Base-by-base conservation (phyloP, 176 grass and related monocot genomes). In the Pharus latifolius region DNA sequence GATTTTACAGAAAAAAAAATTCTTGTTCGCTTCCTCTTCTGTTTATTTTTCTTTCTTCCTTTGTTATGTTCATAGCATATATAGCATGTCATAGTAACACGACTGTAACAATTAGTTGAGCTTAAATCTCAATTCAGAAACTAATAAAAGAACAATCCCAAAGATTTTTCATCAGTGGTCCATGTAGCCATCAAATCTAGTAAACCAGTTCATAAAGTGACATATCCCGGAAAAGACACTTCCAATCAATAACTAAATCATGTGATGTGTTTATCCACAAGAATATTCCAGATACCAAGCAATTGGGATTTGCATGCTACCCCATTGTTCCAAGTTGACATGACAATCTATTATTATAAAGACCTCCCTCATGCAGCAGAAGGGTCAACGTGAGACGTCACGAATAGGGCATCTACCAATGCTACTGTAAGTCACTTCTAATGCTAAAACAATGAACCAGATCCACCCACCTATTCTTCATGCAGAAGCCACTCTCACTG, bases 211-310 rank as follows among this genome's bases (percentile, higher is more conserved):
- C 37, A 11, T 54, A 25, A 35, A 74, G 38, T 24, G 33, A 69
- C 67, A 68, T 12, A 79, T 61, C 28, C 31, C 44, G 34, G 20
- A 64, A 73, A 64, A 74, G 53, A 47, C 16, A 85, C 9, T 52
- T 60, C 14, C 22, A 61, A 55, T 79, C 75, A 79, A 62, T 52
- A 69, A 40, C 20, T 79, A 79, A 47, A 79, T 69, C 76, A 68
- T 46, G 62, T 74, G 82, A 68, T 74, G 14, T 85, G 59, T 68
- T 72, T 76, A 84, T 79, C 54, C 69, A 79, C 30, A 76, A 54
- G 85, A 92, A 85, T 88, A 88, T 88, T 84, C 85, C 65, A 85
- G 72, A 82, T 88, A 56, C 63, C 82, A 69, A 38, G 42, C 56
- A 85, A 45, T 68, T 49, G 72, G 73, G 50, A 59, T 66, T 29